Evolutionary conservation across 2,329 filamentous ascomycete species (phyloP), one percentile per base, ranked within the genome.

Genomic region (Clonostachys rhizophaga): DNA sequence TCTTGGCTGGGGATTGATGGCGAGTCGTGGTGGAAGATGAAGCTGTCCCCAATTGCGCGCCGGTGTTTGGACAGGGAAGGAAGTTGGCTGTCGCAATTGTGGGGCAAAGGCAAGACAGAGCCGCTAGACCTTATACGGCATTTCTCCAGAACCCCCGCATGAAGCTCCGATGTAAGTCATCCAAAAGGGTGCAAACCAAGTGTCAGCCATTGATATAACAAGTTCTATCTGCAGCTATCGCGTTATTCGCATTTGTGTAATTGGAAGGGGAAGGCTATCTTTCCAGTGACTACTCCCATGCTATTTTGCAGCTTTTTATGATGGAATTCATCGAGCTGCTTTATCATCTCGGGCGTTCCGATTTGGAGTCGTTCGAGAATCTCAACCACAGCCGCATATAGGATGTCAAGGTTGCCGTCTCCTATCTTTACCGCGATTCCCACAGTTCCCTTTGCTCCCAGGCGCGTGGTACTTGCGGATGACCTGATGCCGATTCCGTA

Each of bases 361-460:
- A 78, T 62, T 1, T 59, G 36, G 2, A 77, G 52, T 46, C 69
- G 70, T n/a, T 67, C 58, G 9, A 78, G 53, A 9, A 75, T 63
- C 50, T 77, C 74, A 4, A 58, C 49, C 2, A 74, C 60, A 0
- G 63, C 71, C 0, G 69, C 61, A 46, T 76, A 74, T 3, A 76
- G 56, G 2, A 73, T 64, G 6, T 60, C 61, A 2, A 70, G 50
- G 49, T 62, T 75, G 0, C 74, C 72, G 41, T 77, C 75, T 47
- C 75, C 72, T 8, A 78, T 63, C 51, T 78, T 76, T 12, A 74
- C 65, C 0, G 71, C 61, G 11, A 76, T 69, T 0, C 71, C 73
- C 5, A 76, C 43, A 0, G 64, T 59, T 6, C 66, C 68, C 2
- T 60, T 45, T 0, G 61, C 63, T 0, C 70, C 67, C 4, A 72